These are phyloP conservation scores for Globisporangium carolinianum DNA, from an alignment of 352 stramenopile genomes.

Conservation along the genomic window DNA sequence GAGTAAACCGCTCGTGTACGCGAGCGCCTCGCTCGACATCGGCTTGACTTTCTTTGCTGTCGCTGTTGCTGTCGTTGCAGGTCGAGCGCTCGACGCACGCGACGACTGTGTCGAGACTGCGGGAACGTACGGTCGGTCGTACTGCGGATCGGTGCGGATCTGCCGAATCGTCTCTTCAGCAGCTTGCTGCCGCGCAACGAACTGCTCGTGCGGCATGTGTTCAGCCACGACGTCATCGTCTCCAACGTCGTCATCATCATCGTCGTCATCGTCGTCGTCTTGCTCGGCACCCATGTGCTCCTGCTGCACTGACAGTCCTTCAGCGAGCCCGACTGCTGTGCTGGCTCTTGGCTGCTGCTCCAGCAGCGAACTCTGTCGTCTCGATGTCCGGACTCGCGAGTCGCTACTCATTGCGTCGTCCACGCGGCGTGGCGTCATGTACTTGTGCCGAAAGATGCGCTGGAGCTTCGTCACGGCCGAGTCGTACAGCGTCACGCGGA, in stretches of 20 bases:
- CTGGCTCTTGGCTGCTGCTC: background rate
- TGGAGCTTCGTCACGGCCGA: constrained; percentile 50
- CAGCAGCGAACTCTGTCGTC: constrained; percentile 1
- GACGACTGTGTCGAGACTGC: too few relatives aligned
- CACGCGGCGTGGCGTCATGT: constrained; percentile 1
- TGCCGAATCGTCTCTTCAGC: constrained; percentile 16
- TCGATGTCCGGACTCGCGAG: background rate
- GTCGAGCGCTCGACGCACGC: constrained; percentile 1
- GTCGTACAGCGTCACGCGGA: constrained; percentile 54
- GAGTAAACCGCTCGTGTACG: constrained; percentile 32
- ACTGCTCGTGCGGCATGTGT: constrained; percentile 7
- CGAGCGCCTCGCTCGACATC: constrained; percentile 7
- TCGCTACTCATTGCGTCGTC: background rate
- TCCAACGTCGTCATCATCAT: background rate
- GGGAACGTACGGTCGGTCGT: background rate
- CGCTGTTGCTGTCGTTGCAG: background rate
- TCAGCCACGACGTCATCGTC: background rate
- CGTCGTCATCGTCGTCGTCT: background rate
- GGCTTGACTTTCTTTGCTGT: constrained; percentile 13
- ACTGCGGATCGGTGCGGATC: constrained; percentile 18
- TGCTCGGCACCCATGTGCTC: background rate
- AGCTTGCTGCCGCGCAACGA: constrained; percentile 5
- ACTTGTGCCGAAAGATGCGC: constrained; percentile 48
- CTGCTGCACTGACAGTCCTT: constrained; percentile 8
- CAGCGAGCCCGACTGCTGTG: background rate